These are phyloP conservation scores for Trametes sanguinea DNA, from an alignment of 768 basidiomycete genomes.

Conservation along the genomic window DNA sequence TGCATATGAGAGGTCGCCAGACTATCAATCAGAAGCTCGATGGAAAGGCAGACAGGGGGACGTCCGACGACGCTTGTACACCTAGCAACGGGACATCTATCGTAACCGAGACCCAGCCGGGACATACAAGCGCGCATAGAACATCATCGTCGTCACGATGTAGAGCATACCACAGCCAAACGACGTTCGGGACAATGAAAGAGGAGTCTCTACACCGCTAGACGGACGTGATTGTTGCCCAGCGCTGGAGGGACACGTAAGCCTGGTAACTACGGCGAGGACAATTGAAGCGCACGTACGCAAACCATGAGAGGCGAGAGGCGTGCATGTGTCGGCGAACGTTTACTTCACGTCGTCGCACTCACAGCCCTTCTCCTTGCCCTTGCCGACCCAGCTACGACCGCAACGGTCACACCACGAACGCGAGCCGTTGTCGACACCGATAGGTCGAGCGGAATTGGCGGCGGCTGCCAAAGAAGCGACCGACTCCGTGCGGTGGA, in stretches of 20 bases:
- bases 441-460: constrained; percentile 54
- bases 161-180: constrained; percentile 23
- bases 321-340: background rate
- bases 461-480: constrained; percentile 41
- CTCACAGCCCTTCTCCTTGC: constrained; percentile 37
- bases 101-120: constrained; percentile 17
- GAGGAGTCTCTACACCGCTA: constrained; percentile 25
- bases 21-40: constrained; percentile 20
- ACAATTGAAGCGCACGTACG: constrained; percentile 25
- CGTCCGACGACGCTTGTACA: constrained; percentile 8
- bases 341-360: constrained; percentile 48
- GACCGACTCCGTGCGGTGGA: constrained; percentile 71
- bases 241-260: constrained; percentile 19
- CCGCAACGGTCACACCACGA: constrained; percentile 78
- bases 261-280: background rate
- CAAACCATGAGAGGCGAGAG: constrained; percentile 28
- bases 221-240: constrained; percentile 36
- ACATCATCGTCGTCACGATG: constrained; percentile 30
- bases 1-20: constrained; percentile 11
- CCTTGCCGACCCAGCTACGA: constrained; percentile 61
- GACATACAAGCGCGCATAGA: constrained; percentile 14
- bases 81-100: constrained; percentile 12
- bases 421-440: constrained; percentile 63
- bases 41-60: constrained; percentile 16
- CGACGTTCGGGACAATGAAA: constrained; percentile 19